Conservation (phyloP, 768 basidiomycete species). For the Trametes cingulata region DNA sequence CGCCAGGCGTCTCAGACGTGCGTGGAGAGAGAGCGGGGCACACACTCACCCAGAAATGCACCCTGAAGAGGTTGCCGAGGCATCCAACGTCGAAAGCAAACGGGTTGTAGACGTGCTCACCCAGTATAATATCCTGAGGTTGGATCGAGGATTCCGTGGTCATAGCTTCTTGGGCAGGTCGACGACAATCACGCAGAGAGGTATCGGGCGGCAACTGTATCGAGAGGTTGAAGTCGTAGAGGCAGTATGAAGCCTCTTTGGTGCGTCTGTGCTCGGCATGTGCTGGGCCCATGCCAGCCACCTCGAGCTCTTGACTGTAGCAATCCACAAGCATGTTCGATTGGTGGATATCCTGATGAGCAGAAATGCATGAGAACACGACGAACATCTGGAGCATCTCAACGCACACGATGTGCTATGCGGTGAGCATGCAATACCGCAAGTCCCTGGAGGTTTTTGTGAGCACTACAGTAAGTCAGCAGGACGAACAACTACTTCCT, state of each 20-base stretch:
- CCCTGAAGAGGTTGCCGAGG: background rate
- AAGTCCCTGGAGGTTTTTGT: background rate
- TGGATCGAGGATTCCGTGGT: background rate
- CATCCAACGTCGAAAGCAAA: background rate
- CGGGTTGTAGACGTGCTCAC: background rate
- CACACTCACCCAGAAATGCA: background rate
- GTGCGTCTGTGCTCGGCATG: background rate
- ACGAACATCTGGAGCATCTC: background rate
- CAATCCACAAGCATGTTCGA: background rate
- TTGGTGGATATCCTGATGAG: background rate
- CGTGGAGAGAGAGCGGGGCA: background rate
- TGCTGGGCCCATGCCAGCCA: background rate
- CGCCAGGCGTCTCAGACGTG: background rate
- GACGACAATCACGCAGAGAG: background rate
- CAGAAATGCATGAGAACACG: background rate
- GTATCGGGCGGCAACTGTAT: background rate
- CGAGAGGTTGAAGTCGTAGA: slow-evolving; percentile 7
- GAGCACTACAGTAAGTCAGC: background rate
- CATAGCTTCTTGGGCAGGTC: background rate
- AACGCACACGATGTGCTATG: background rate
- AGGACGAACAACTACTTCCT: background rate
- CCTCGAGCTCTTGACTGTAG: background rate
- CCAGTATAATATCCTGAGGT: background rate
- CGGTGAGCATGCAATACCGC: background rate
- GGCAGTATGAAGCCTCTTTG: background rate